Evolutionary conservation across 2,329 filamentous ascomycete species (phyloP).

Genomic region (Zarea fungicola): DNA sequence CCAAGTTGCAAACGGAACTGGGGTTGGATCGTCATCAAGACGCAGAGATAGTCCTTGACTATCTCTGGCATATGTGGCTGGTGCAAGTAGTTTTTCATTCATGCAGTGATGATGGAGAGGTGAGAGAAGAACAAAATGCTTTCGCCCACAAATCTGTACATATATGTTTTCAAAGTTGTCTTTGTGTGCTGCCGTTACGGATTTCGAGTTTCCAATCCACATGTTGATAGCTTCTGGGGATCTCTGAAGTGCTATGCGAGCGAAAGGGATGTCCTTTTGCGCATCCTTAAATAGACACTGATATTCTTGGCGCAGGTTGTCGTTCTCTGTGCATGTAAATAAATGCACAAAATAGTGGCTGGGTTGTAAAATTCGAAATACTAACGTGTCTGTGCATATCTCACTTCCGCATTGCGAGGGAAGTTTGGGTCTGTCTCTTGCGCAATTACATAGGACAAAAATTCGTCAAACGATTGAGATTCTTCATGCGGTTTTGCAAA

Average conservation of each 20-base stretch:
- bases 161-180: constrained; percentile 87
- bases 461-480: constrained; percentile 54
- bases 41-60: constrained; percentile 23
- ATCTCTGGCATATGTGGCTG: constrained; percentile 53
- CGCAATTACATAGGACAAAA: constrained; percentile 55
- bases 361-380: constrained; percentile 8
- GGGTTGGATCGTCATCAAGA: constrained; percentile 28
- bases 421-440: constrained; percentile 46
- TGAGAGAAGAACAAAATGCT: constrained; percentile 72
- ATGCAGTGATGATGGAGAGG: constrained; percentile 65
- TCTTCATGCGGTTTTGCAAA: constrained; percentile 72
- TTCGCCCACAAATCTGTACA: constrained; percentile 66
- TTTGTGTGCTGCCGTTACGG: constrained; percentile 68
- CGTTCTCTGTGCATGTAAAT: constrained; percentile 55
- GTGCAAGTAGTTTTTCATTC: constrained; percentile 53
- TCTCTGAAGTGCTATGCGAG: constrained; percentile 62
- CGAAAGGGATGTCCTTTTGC: constrained; percentile 62
- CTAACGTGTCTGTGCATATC: constrained; percentile 72
- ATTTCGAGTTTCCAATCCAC: constrained; percentile 72
- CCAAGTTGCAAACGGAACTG: constrained; percentile 67
- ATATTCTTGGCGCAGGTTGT: constrained; percentile 75
- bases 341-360: background rate
- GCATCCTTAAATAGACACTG: constrained; percentile 56
- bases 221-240: constrained; percentile 73
- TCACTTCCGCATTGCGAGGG: constrained; percentile 39